phyloP scores from a whole-genome alignment of 768 basidiomycete genomes.

The Tricholoma saponaceum region DNA sequence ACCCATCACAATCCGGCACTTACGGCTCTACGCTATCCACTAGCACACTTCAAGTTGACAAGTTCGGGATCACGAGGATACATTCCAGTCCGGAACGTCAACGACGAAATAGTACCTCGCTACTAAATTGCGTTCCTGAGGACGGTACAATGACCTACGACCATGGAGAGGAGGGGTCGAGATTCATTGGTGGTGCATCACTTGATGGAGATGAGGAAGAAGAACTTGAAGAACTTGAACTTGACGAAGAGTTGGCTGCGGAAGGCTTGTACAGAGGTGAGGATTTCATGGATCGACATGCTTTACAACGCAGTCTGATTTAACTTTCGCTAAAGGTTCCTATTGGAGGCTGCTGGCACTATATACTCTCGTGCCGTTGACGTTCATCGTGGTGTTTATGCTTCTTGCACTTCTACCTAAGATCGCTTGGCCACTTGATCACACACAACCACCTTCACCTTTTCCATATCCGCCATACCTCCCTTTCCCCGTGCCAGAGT shows the following conservation, averaged over 20 bases:
- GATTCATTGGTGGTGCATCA: slow-evolving; percentile 13
- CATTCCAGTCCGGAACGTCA: slow-evolving; percentile 30
- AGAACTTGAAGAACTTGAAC: slow-evolving; percentile 26
- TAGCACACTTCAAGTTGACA: not conserved
- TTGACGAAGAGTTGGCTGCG: slow-evolving; percentile 42
- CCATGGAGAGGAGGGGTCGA: slow-evolving; percentile 1
- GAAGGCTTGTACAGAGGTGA: slow-evolving; percentile 48
- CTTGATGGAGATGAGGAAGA: slow-evolving; percentile 25
- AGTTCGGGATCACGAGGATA: not conserved
- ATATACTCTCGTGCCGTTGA: slow-evolving; percentile 58
- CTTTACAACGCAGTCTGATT: not conserved
- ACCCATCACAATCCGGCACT: not conserved
- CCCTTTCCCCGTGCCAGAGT: slow-evolving; percentile 62
- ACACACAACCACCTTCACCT: slow-evolving; percentile 15
- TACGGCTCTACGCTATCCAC: not conserved
- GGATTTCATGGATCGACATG: slow-evolving; percentile 8
- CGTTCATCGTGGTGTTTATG: slow-evolving; percentile 44
- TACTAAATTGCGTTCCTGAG: slow-evolving; percentile 35
- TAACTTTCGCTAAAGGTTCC: slow-evolving; percentile 43
- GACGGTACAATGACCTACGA: slow-evolving; percentile 22
- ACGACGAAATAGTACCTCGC: slow-evolving; percentile 16
- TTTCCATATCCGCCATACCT: slow-evolving; percentile 46
- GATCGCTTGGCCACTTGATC: slow-evolving; percentile 41
- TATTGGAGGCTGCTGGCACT: slow-evolving; percentile 51
- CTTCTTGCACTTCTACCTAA: slow-evolving; percentile 47